Evolutionary conservation across 1,139 yeast genomes (phyloP), one percentile per base, ranked within the genome.

Genomic region (Diutina siamensis): DNA sequence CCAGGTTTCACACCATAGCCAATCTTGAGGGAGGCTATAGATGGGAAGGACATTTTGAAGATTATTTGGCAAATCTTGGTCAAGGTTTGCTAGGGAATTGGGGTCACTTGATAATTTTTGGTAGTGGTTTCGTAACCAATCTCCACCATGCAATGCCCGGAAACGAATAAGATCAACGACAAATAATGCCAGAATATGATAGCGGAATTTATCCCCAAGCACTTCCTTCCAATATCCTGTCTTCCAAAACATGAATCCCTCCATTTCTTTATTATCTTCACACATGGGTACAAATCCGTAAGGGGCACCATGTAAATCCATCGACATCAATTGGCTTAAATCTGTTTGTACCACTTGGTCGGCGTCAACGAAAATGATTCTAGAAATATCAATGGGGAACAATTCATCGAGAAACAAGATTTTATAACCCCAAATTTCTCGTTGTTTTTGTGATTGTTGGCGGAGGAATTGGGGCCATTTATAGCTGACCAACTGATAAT

Each of bases 1-100:
- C 95, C 95, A 87, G 0, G 95, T 85, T 56, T 86, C 95, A 62
- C 95, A 86, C 95, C 95, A 87, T 35, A 85, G 65, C 94, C 94
- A 87, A 44, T 83, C 87, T 54, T 82, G 83, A 1, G 88, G 85
- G 40, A 86, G 66, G 20, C 94, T 81, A 56, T 68, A 74, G 22
- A 87, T 87, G 42, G 82, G 83, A 19, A 87, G 61, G 38, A 63
- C 62, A 32, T 70, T 57, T 60, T 92, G 98, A 54, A 89, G 56
- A 57, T 86, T 86, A 59, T 92, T 92, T 12, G 96, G 89, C 52
- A 92, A 71, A 59, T 92, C 97, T 59, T 89, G 97, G 57, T 88
- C 98, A 52, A 89, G 69, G 55, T 86, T 87, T 15, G 87, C 72
- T 48, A 92, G 67, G 0, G 97, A 88, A 22, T 65, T 70, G 1